Evolutionary conservation across 202 grass and related monocot genomes (phyloP), one percentile per base, ranked within the genome.

Genomic region (Cymbopogon flexuosus): DNA sequence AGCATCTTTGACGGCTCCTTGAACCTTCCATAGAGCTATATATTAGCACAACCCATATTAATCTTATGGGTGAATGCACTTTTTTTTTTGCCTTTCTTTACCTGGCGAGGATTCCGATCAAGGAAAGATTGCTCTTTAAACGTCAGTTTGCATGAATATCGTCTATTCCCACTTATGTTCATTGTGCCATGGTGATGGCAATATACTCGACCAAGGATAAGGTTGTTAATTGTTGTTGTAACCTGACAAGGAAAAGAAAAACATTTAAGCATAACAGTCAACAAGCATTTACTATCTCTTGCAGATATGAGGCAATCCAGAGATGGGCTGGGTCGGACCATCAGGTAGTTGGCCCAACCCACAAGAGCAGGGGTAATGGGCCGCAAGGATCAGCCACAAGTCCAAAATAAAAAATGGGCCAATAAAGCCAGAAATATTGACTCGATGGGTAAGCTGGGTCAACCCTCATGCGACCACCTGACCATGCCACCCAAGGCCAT

Each of bases 111-210:
- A 83, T 88, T 92, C 40, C 85, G 62, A 65, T 95, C 85, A 16
- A 95, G 82, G 15, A 95, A 81, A 46, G 93, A 92, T 14, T 92
- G 89, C 68, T 95, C 93, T 90, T 92, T 95, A 75, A 95, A 92
- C 6, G 58, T 92, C 82, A 95, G 63, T 64, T 81, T 90, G 57
- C 93, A 95, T 84, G 89, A 95, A 84, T 90, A 79, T 49, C 70
- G 64, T 46, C 8, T 68, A 66, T 88, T 95, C 11, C 93, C 93
- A 18, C 46, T 75, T 67, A 95, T 92, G 58, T 82, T 85, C 93
- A 95, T 88, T 42, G 41, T 84, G 30, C 93, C 93, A 84, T 95
- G 87, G 65, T 95, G 93, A 82, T 92, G 88, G 57, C 90, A 95
- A 70, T 90, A 92, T 37, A 86, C 56, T 86, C 90, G 88, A 66